Evolutionary conservation across 345 rosid species (phyloP).

Genomic region (Lenwebbia sp.): DNA sequence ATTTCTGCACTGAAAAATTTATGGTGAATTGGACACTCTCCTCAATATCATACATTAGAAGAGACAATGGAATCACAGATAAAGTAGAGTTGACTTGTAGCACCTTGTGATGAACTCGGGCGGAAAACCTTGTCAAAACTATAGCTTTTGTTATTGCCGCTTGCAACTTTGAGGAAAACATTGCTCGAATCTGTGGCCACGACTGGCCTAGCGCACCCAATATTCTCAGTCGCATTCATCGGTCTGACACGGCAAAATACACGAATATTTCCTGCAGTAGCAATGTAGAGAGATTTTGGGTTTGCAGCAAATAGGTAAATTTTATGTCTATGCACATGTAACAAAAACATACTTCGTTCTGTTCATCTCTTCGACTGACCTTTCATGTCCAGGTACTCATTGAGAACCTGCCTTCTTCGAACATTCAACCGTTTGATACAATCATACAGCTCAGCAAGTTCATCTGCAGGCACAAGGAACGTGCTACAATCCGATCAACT

Average conservation of each 20-base stretch:
- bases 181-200: constrained; percentile 36
- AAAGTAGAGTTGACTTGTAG: neutral
- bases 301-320: neutral
- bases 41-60: neutral
- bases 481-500: neutral
- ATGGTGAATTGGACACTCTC: neutral
- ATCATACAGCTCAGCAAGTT: constrained; percentile 28
- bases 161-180: constrained; percentile 28
- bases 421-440: constrained; percentile 33
- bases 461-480: constrained; percentile 24
- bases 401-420: constrained; percentile 52
- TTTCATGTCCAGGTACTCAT: constrained; percentile 67
- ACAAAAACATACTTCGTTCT: neutral
- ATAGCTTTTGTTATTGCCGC: constrained; percentile 37
- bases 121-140: constrained; percentile 57
- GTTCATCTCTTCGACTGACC: constrained; percentile 23
- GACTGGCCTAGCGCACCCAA: constrained; percentile 19
- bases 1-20: neutral
- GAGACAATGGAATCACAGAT: neutral
- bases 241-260: constrained; percentile 77
- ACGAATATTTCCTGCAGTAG: constrained; percentile 54
- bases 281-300: neutral
- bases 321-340: neutral
- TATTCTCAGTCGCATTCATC: constrained; percentile 12
- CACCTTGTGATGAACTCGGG: constrained; percentile 68